Evolutionary conservation across 106 monocot species (phyloP).

Genomic region (Dactylorhiza incarnata): DNA sequence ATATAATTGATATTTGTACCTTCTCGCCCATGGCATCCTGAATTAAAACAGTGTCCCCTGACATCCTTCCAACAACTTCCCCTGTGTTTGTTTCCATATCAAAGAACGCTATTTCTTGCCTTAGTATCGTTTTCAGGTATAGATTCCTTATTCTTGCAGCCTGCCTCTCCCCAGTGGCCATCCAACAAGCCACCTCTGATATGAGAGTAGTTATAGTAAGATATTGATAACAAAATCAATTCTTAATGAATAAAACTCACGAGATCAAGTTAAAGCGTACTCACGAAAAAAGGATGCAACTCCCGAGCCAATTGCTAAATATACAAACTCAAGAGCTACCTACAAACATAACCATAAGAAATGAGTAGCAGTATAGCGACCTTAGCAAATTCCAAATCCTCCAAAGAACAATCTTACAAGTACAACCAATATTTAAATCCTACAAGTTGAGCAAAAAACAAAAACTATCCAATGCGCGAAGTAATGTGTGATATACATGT

Average conservation of each 20-base stretch:
- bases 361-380: not conserved
- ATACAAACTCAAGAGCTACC: slow-evolving; percentile 42
- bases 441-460: too few relatives aligned
- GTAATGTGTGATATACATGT: too few relatives aligned
- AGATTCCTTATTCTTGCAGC: slow-evolving; percentile 50
- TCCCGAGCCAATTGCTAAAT: slow-evolving; percentile 36
- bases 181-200: slow-evolving; percentile 68
- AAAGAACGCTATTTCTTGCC: slow-evolving; percentile 74
- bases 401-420: too few relatives aligned
- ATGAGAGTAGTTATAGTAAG: not conserved
- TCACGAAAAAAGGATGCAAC: slow-evolving; percentile 43
- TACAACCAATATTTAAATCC: too few relatives aligned
- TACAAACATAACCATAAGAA: slow-evolving; percentile 11
- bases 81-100: slow-evolving; percentile 67
- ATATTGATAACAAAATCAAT: not conserved
- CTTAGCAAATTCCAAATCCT: too few relatives aligned
- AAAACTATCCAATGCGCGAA: too few relatives aligned
- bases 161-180: slow-evolving; percentile 55
- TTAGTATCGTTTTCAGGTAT: slow-evolving; percentile 46
- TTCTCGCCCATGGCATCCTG: slow-evolving; percentile 73
- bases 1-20: slow-evolving; percentile 14
- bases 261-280: not conserved
- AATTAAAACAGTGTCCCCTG: slow-evolving; percentile 52
- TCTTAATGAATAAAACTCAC: not conserved
- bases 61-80: slow-evolving; percentile 56